These are phyloP conservation scores for Zygnema cylindricum DNA, from an alignment of 139 green algal species.

Conservation along the genomic window DNA sequence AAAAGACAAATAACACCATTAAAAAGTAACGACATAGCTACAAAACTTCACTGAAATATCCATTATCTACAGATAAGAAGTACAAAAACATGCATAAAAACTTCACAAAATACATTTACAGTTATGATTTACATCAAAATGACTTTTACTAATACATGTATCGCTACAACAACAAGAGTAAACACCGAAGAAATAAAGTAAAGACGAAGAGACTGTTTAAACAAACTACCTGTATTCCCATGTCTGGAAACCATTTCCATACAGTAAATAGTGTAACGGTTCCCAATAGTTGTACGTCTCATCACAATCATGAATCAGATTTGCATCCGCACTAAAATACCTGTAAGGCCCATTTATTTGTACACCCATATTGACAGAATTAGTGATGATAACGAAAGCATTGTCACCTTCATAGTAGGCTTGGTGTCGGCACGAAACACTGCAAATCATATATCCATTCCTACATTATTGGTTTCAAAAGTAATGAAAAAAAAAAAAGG, in stretches of 20 bases:
- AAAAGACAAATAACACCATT: not conserved
- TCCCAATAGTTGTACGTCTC: conserved; percentile 93
- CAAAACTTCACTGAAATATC: not conserved
- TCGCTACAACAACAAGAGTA: not conserved
- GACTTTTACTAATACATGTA: not conserved
- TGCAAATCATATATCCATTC: too few species aligned
- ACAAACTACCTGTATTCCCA: conserved; percentile 83
- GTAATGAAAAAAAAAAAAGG: too few species aligned
- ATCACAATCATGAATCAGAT: conserved; percentile 91
- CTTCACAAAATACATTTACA: not conserved
- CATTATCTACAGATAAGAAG: too few species aligned
- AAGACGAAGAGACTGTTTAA: conserved; percentile 12
- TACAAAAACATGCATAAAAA: not conserved
- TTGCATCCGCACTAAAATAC: conserved; percentile 62
- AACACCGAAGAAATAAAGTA: not conserved
- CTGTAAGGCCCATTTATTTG: conserved; percentile 5
- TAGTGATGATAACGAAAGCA: too few species aligned
- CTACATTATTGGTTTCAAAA: too few species aligned
- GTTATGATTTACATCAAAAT: not conserved
- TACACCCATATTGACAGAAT: too few species aligned
- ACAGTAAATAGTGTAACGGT: conserved; percentile 83
- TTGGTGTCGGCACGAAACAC: too few species aligned
- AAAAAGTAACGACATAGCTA: not conserved
- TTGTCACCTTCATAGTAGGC: too few species aligned
- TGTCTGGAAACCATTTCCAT: conserved; percentile 81